Evolutionary conservation across 371 early-diverging fungal species (phyloP).

Genomic region (Mortierella sp.): DNA sequence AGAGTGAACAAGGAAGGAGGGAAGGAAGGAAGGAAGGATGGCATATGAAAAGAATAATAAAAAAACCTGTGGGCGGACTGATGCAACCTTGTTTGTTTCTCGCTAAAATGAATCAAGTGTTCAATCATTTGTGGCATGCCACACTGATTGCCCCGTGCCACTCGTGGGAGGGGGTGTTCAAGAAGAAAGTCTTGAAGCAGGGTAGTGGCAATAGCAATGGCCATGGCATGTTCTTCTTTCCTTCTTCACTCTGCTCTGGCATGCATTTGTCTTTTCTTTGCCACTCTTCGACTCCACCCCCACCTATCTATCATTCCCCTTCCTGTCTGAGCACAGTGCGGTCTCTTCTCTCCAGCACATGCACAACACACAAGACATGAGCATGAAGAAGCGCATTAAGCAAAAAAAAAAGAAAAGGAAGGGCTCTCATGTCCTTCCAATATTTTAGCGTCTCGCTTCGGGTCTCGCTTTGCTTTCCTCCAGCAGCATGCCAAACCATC

Average conservation of each 20-base stretch:
- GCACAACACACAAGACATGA: not conserved
- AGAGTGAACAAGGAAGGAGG: not conserved
- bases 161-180: no score
- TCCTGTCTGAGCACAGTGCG: not conserved
- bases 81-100: no score
- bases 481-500: not conserved
- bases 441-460: constrained; percentile 20
- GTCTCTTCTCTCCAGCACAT: not conserved
- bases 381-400: not conserved
- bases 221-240: no score
- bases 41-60: no score
- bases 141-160: no score
- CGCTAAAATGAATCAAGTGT: no score
- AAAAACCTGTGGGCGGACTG: no score
- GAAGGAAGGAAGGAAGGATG: not conserved
- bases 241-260: no score
- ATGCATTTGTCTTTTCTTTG: not conserved
- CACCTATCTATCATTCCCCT: no score
- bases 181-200: no score
- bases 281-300: not conserved
- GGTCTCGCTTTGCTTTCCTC: constrained; percentile 9
- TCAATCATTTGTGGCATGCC: no score
- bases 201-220: no score
- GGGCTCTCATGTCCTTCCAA: not conserved
- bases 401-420: not conserved